Conservation (phyloP, 2,329 filamentous ascomycete species). For the Lasiodiplodia hormozganensis region DNA sequence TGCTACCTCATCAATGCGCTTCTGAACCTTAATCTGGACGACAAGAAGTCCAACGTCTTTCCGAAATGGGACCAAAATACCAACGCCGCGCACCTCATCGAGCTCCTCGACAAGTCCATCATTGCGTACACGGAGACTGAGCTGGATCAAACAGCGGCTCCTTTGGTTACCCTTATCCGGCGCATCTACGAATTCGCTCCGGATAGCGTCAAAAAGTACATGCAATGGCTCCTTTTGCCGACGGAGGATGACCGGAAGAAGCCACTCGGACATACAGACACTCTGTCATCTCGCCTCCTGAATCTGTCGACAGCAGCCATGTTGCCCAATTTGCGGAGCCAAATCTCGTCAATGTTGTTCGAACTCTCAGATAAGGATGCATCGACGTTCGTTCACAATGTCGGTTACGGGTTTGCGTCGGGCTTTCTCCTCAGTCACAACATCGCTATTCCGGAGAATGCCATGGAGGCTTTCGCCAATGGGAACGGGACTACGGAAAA, state of each 20-base stretch:
- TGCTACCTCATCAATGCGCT: slow-evolving; percentile 79
- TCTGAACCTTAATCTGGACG: slow-evolving; percentile 75
- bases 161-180: slow-evolving; percentile 76
- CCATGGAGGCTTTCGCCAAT: slow-evolving; percentile 61
- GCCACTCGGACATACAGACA: slow-evolving; percentile 77
- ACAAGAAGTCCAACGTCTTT: slow-evolving; percentile 64
- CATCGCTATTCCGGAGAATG: slow-evolving; percentile 74
- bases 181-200: slow-evolving; percentile 75
- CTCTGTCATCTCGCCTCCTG: slow-evolving; percentile 77
- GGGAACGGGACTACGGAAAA: not conserved
- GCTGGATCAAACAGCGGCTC: slow-evolving; percentile 74
- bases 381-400: slow-evolving; percentile 81
- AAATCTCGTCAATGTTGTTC: slow-evolving; percentile 81
- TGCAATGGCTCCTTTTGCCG: slow-evolving; percentile 76
- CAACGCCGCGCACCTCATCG: slow-evolving; percentile 70
- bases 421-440: slow-evolving; percentile 89
- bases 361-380: slow-evolving; percentile 85
- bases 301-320: slow-evolving; percentile 77
- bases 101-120: slow-evolving; percentile 72
- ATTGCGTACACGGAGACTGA: slow-evolving; percentile 69
- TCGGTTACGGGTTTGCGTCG: slow-evolving; percentile 92
- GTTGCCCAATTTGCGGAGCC: slow-evolving; percentile 74
- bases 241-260: slow-evolving; percentile 76
- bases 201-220: slow-evolving; percentile 63
- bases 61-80: slow-evolving; percentile 66